These are phyloP conservation scores for Oryza meyeriana DNA, from an alignment of 176 grass and related monocot genomes.

Conservation along the genomic window DNA sequence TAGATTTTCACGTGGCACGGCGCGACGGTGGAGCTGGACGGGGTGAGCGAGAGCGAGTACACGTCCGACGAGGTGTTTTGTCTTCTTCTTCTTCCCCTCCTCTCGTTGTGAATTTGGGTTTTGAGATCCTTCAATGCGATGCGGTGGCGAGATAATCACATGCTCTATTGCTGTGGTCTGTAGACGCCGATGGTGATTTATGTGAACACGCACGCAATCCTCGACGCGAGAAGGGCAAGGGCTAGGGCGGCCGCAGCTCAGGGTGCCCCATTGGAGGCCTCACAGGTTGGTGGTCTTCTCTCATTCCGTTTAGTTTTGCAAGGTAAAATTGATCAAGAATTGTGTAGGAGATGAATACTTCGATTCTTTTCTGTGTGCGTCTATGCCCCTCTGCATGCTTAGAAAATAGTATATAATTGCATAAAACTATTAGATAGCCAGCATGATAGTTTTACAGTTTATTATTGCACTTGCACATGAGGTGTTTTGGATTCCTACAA, in stretches of 20 bases:
- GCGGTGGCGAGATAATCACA: neutral
- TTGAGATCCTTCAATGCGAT: neutral
- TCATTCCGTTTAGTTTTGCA: neutral
- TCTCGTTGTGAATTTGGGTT: conserved; percentile 1
- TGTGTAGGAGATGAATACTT: neutral
- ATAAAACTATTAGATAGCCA: neutral
- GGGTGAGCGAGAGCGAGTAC: conserved; percentile 84
- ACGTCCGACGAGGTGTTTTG: conserved; percentile 68
- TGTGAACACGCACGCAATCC: conserved; percentile 72
- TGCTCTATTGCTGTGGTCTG: neutral
- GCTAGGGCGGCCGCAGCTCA: conserved; percentile 51
- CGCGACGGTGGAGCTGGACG: conserved; percentile 79
- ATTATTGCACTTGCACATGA: neutral
- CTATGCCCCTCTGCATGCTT: neutral
- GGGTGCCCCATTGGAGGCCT: conserved; percentile 51
- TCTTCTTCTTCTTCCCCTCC: neutral
- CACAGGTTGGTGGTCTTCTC: conserved; percentile 37
- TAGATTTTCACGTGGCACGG: conserved; percentile 95
- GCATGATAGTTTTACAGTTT: neutral
- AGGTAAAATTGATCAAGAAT: neutral
- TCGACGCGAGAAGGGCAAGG: conserved; percentile 57
- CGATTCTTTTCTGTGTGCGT: neutral
- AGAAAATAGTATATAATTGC: neutral
- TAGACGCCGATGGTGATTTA: conserved; percentile 90
- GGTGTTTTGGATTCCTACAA: neutral